These are phyloP conservation scores for Klebsormidium nitens DNA, from an alignment of 139 green algal genomes.

Conservation along the genomic window DNA sequence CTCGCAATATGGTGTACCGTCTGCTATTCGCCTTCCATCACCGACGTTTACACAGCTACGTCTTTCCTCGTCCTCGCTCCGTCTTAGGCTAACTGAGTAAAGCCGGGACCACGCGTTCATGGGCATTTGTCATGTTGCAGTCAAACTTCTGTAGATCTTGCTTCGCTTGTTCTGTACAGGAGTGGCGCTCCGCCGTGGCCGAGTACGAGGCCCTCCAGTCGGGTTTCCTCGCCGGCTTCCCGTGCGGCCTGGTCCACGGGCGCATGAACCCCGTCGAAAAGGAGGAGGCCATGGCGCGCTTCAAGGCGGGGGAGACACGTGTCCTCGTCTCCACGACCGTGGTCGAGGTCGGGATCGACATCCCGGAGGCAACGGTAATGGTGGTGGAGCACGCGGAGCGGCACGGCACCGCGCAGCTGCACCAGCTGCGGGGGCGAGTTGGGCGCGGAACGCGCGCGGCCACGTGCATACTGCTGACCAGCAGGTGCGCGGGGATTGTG, in stretches of 20 bases:
- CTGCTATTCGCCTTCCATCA: too few species aligned
- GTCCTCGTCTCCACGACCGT: constrained; percentile 81
- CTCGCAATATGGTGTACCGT: too few species aligned
- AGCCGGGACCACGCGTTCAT: too few species aligned
- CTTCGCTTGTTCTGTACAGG: not conserved
- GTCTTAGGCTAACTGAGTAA: too few species aligned
- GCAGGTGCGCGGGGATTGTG: too few species aligned
- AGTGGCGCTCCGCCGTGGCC: not conserved
- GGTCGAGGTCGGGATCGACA: constrained; percentile 88
- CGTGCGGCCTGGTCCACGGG: constrained; percentile 63
- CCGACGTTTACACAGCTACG: too few species aligned
- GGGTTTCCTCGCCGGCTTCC: constrained; percentile 5
- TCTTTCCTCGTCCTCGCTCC: too few species aligned
- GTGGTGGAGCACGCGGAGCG: constrained; percentile 90
- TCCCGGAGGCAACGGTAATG: constrained; percentile 80
- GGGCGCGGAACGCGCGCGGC: constrained; percentile 49
- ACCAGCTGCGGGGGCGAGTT: constrained; percentile 86
- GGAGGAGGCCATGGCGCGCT: constrained; percentile 45
- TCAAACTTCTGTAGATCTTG: not conserved
- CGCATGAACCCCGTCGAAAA: constrained; percentile 66
- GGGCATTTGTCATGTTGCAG: too few species aligned
- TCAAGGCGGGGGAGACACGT: constrained; percentile 49
- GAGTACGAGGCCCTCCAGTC: constrained; percentile 5
- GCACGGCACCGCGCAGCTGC: constrained; percentile 83
- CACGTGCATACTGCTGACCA: constrained; percentile 50